Percentiles rank a stretch among this genome's conserved stretches.
These are phyloP conservation scores for Tetrahymena thermophila DNA, from an alignment of 73 alveolate species.

Conservation along the genomic window DNA sequence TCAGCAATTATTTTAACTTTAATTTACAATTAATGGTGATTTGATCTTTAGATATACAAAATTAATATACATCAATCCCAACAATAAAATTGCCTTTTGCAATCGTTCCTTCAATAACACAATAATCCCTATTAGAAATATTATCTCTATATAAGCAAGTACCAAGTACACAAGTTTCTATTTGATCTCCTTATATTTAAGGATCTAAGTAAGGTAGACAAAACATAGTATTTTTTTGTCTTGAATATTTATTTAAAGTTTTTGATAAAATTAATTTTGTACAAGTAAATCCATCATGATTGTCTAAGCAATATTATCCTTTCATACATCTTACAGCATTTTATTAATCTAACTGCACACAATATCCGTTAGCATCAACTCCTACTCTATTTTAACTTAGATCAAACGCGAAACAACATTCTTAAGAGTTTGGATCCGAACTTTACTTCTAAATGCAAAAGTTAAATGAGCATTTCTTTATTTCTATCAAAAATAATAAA, in stretches of 20 bases:
- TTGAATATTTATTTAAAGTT: neutral
- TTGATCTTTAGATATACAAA: neutral
- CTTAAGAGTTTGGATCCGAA: neutral
- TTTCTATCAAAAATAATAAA: neutral
- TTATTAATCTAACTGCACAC: neutral
- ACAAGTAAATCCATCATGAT: neutral
- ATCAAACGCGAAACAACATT: neutral
- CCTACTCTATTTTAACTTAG: neutral
- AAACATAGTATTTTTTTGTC: neutral
- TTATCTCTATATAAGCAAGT: neutral
- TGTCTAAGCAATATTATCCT: neutral
- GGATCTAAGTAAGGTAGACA: neutral
- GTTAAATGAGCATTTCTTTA: neutral
- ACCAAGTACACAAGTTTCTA: neutral
- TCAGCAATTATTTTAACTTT: neutral
- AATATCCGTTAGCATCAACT: neutral
- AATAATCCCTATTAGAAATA: neutral
- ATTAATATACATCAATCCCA: neutral
- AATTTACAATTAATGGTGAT: neutral
- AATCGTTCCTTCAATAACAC: neutral
- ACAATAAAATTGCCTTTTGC: neutral
- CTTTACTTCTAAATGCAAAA: neutral
- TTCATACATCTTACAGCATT: neutral
- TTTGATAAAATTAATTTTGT: neutral
- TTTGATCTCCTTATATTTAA: neutral